Conservation (phyloP, 352 stramenopile genomes). For the Pythium volutum region DNA sequence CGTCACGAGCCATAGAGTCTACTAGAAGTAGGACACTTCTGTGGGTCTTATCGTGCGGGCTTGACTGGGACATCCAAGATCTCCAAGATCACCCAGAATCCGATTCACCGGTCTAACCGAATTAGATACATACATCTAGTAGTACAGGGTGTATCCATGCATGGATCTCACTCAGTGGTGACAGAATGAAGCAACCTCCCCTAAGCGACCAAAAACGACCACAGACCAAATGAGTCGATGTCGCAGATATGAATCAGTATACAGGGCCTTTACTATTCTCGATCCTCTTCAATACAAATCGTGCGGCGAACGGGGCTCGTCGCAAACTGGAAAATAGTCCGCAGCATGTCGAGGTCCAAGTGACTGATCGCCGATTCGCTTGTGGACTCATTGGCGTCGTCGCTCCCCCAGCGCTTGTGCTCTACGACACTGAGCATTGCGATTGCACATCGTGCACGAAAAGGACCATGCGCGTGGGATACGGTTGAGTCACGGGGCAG, state of each 20-base stretch:
- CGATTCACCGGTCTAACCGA: too few relatives aligned
- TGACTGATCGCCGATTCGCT: not conserved
- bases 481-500: not conserved
- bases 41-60: too few relatives aligned
- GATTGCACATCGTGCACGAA: not conserved
- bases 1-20: too few relatives aligned
- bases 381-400: not conserved
- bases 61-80: too few relatives aligned
- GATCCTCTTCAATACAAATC: not conserved
- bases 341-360: not conserved
- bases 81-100: too few relatives aligned
- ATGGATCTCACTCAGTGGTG: too few relatives aligned
- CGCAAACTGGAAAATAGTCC: conserved; percentile 4
- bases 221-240: too few relatives aligned
- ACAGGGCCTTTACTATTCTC: not conserved
- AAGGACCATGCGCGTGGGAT: not conserved
- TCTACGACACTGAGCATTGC: not conserved
- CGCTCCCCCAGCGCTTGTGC: not conserved
- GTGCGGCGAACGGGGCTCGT: not conserved
- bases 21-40: too few relatives aligned
- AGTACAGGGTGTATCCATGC: too few relatives aligned
- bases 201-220: not conserved
- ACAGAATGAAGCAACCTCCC: too few relatives aligned
- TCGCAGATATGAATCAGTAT: not conserved
- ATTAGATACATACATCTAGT: too few relatives aligned